phyloP scores from a whole-genome alignment of 106 monocot species.

The Allium fistulosum region DNA sequence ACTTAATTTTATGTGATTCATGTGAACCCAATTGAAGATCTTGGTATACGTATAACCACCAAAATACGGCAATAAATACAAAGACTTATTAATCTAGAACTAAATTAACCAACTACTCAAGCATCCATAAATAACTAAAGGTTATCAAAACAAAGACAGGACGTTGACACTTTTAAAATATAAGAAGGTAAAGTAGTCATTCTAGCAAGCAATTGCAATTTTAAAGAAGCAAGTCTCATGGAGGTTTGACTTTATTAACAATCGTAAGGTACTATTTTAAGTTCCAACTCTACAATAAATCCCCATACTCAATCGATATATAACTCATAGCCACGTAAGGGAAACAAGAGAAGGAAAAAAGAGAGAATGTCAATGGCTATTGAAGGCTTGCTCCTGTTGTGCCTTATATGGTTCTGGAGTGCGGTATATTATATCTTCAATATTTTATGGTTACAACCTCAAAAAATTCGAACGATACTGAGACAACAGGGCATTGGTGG shows the following conservation, averaged over 20 bases:
- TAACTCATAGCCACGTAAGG: neutral
- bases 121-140: constrained; percentile 2
- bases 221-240: too few species aligned
- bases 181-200: neutral
- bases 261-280: neutral
- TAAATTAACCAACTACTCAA: too few species aligned
- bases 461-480: constrained; percentile 35
- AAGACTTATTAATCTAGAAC: neutral
- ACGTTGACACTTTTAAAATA: neutral
- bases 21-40: too few species aligned
- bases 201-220: neutral
- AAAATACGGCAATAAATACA: neutral
- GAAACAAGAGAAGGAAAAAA: neutral
- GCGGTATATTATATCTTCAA: constrained; percentile 17
- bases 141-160: neutral
- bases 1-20: too few species aligned
- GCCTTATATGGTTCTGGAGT: neutral
- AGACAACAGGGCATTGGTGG: constrained; percentile 54
- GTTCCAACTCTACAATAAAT: neutral
- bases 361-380: neutral
- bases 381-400: neutral
- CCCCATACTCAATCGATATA: neutral
- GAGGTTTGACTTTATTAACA: too few species aligned
- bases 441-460: constrained; percentile 26
- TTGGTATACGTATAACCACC: too few species aligned